Evolutionary conservation across 139 green algal species (phyloP).

Genomic region (Ettlia oleoabundans): DNA sequence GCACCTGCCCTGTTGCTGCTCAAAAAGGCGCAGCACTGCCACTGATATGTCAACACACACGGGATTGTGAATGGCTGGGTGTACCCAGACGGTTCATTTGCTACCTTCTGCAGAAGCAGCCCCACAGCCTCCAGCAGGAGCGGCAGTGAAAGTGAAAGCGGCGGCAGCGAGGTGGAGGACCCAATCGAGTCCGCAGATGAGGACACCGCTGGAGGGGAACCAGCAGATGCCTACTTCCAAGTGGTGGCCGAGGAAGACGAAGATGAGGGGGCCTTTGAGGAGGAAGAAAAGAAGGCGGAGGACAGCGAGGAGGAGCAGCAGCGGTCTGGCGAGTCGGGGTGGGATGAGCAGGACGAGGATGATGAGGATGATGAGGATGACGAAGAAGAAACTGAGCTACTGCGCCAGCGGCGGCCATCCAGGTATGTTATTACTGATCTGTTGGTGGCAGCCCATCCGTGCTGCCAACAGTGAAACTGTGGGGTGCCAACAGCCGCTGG

Average conservation of each 20-base stretch:
- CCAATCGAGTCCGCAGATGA: slow-evolving; percentile 15
- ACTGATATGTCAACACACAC: too few species aligned
- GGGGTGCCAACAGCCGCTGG: too few species aligned
- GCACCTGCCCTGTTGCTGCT: too few species aligned
- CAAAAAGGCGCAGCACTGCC: too few species aligned
- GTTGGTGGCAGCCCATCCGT: too few species aligned
- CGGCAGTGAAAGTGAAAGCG: neutral
- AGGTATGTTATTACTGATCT: too few species aligned
- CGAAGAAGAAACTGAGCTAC: too few species aligned
- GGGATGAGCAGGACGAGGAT: neutral
- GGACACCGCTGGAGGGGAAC: neutral
- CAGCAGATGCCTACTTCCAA: neutral
- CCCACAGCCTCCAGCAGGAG: neutral
- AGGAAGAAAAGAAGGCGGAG: neutral
- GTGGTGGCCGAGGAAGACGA: neutral
- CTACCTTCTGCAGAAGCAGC: neutral
- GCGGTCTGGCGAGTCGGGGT: neutral
- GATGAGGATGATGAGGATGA: too few species aligned
- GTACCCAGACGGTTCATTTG: neutral
- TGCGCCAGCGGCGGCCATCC: neutral
- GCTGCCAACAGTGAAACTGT: neutral
- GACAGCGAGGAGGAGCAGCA: neutral
- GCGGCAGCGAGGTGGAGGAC: neutral
- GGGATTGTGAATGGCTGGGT: too few species aligned
- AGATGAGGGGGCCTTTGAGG: neutral